Evolutionary conservation across 768 basidiomycete species (phyloP), one percentile per base, ranked within the genome.

Genomic region (Tulasnella sp.): DNA sequence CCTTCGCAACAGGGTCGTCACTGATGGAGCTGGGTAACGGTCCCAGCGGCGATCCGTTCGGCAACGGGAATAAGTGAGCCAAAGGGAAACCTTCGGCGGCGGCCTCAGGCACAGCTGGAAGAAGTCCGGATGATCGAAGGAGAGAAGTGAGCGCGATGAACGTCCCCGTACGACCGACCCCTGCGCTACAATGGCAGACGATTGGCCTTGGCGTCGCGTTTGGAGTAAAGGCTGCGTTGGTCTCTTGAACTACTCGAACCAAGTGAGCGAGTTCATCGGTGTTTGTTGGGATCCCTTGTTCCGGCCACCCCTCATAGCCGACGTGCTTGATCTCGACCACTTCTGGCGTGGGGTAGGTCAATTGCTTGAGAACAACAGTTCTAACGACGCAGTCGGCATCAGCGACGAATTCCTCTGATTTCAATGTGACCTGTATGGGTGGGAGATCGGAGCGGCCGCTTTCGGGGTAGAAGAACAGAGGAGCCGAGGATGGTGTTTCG

Each of bases 101-200:
- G 54, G 64, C 58, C 22, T 42, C 49, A 14, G 67, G 11, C 34
- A 64, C 67, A 25, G 75, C 82, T 82, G 29, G 78, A n/a, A 73
- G 71, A 34, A 36, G 45, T n/a, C 38, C 72, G 78, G 88, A 82
- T 39, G 85, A 82, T 38, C 93, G 91, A 25, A 95, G 85, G 45
- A 96, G 84, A 15, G 93, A 95, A 11, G 89, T 89, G 52, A 94
- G 81, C 0, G 92, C 89, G 80, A 96, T 92, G 83, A 94, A 94
- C 7, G 93, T 88, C 22, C 94, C 94, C 5, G 94, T 94, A 42
- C 94, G 87, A 3, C 94, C 94, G 76, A 96, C 86, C 4, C 94
- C 94, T 0, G 95, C 94, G 36, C 93, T 94, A 81, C 94, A 96
- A 78, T 92, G 89, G 38, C 93, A 87, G 79, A 96, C 87, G 78